Base-by-base conservation (phyloP, 768 basidiomycete genomes). In the Podaxis sp. region DNA sequence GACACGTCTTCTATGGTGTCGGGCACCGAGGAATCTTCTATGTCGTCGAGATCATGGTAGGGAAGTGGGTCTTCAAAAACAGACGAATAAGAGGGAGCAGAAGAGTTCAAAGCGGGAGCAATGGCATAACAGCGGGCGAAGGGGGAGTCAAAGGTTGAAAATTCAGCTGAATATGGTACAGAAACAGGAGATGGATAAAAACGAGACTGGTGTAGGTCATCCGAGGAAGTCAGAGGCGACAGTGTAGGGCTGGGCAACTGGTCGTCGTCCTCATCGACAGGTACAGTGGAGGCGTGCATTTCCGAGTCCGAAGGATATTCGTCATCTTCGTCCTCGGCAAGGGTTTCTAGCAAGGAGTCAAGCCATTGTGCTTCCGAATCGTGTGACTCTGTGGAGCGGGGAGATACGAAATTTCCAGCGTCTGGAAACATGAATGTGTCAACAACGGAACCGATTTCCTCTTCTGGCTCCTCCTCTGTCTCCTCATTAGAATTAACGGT, bases 371-470 rank as follows among this genome's bases (percentile, higher is more conserved):
- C 85, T 73, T 94, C 91, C 16, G 87, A 86, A 64, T 77, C 75
- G 63, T 75, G 76, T 62, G 61, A 68, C 66, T 74, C 72, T 55
- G 77, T 57, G 46, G 70, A 62, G 62, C 64, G 71, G 62, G 72
- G 65, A 53, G 70, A 68, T 65, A 81, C 76, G 63, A 87, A 75
- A 62, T 83, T 80, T 71, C 81, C 83, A 60, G 83, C 87, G 71
- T 91, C 90, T 36, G 91, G 90, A 67, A 91, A 92, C 81, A 91
- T 83, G 79, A 92, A 91, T 28, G 86, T 77, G 72, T 89, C 86
- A 64, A 76, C 86, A 56, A 80, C 79, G 57, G 82, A 77, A 54
- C 77, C 78, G 42, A 75, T 65, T 25, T 77, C 75, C 62, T 83
- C 83, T 62, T 86, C 84, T 61, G 76, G 75, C 52, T 72, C 70